These are phyloP conservation scores for Chrysosporium keratinophilum DNA, from an alignment of 2,329 filamentous ascomycete genomes.

Conservation along the genomic window DNA sequence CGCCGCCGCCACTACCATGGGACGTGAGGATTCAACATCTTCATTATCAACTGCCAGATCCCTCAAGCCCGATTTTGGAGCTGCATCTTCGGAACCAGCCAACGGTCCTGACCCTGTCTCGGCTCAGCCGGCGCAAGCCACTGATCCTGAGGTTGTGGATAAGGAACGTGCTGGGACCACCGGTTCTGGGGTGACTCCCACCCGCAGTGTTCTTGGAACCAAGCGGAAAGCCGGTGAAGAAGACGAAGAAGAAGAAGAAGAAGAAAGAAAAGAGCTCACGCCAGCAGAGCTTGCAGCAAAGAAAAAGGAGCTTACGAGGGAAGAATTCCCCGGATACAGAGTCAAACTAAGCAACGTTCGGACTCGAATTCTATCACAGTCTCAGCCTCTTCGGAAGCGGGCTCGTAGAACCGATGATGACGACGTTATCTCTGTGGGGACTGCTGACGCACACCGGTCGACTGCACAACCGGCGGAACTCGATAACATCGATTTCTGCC, in stretches of 20 bases:
- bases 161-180: conserved; percentile 8
- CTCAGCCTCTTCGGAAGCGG: background rate
- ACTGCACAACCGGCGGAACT: conserved; percentile 15
- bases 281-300: conserved; percentile 23
- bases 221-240: conserved; percentile 21
- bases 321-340: conserved; percentile 12
- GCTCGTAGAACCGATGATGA: background rate
- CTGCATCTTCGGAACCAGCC: conserved; percentile 16
- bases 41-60: conserved; percentile 35
- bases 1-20: conserved; percentile 16
- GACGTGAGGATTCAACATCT: conserved; percentile 23
- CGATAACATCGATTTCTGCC: conserved; percentile 86
- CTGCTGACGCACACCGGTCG: conserved; percentile 3
- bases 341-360: conserved; percentile 10
- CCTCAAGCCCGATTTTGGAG: conserved; percentile 26
- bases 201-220: conserved; percentile 21
- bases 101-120: conserved; percentile 17
- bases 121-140: conserved; percentile 22
- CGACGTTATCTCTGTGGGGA: conserved; percentile 2
- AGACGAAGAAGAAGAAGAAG: too few relatives aligned
- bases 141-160: conserved; percentile 17
- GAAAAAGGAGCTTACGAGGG: conserved; percentile 17
- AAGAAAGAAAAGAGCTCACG: conserved; percentile 20
- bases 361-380: conserved; percentile 9
- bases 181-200: conserved; percentile 11